Conservation (phyloP, 768 basidiomycete species). For the Infundibulicybe gibba region DNA sequence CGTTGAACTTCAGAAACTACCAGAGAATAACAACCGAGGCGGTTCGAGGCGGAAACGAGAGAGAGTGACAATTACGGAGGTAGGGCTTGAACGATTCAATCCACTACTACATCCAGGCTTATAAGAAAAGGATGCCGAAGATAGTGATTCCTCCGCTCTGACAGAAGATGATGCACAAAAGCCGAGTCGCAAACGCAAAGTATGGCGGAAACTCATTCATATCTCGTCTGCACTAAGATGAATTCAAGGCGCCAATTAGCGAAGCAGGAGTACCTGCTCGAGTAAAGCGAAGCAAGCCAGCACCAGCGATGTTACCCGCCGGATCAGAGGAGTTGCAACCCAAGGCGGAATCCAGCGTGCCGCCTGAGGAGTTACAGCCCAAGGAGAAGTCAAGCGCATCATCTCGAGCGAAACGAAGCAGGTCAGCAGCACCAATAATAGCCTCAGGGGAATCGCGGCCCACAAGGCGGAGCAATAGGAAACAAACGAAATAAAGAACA, state of each 20-base stretch:
- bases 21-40: constrained; percentile 1
- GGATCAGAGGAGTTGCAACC: too few relatives aligned
- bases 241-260: not conserved
- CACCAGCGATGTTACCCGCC: too few relatives aligned
- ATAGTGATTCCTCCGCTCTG: constrained; percentile 15
- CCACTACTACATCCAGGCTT: not conserved
- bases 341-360: too few relatives aligned
- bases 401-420: too few relatives aligned
- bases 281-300: too few relatives aligned
- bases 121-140: constrained; percentile 3
- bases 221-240: constrained; percentile 8
- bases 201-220: not conserved
- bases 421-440: too few relatives aligned
- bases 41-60: constrained; percentile 2
- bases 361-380: too few relatives aligned
- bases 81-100: not conserved
- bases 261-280: too few relatives aligned
- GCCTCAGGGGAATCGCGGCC: not conserved
- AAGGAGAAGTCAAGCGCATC: too few relatives aligned
- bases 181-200: constrained; percentile 5
- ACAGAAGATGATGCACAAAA: constrained; percentile 6
- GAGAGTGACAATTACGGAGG: not conserved
- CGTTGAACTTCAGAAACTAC: constrained; percentile 49
- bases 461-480: constrained; percentile 5
- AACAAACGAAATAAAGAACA: not conserved